Evolutionary conservation across 2,329 filamentous ascomycete genomes (phyloP).

Genomic region (Sarocladium strictum): DNA sequence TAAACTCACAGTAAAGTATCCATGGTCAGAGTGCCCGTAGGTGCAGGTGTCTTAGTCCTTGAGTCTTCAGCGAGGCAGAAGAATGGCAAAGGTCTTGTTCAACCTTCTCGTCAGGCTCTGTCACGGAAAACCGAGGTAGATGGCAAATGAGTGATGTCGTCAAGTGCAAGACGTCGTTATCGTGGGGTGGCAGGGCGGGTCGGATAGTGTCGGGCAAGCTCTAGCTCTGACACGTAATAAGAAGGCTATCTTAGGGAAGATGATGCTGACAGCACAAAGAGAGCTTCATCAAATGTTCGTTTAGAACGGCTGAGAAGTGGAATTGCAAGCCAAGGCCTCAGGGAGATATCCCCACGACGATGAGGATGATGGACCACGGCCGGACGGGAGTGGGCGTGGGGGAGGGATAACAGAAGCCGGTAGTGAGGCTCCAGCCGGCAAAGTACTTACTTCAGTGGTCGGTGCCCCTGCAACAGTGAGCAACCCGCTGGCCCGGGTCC

Average conservation of each 20-base stretch:
- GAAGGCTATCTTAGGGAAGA: neutral
- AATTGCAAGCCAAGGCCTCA: no score
- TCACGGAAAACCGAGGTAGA: neutral
- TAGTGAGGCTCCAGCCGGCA: neutral
- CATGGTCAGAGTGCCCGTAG: conserved; percentile 32
- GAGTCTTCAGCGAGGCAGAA: neutral
- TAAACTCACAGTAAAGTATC: conserved; percentile 55
- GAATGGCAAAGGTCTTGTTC: neutral
- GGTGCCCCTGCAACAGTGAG: neutral
- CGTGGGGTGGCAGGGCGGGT: conserved; percentile 8
- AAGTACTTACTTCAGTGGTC: neutral
- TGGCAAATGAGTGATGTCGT: conserved; percentile 1
- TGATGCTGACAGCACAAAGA: no score
- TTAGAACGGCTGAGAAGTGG: neutral
- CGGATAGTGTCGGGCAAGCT: conserved; percentile 11
- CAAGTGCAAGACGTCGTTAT: conserved; percentile 1
- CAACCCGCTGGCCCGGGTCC: neutral
- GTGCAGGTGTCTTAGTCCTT: neutral
- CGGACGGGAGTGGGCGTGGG: neutral
- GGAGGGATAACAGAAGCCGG: conserved; percentile 4
- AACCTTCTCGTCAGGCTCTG: neutral
- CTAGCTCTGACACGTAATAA: neutral
- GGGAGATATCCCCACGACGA: no score
- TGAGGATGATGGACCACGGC: neutral
- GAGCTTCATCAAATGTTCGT: no score